phyloP scores from a whole-genome alignment of 257 asterid genomes.

The Solanum etuberosum region DNA sequence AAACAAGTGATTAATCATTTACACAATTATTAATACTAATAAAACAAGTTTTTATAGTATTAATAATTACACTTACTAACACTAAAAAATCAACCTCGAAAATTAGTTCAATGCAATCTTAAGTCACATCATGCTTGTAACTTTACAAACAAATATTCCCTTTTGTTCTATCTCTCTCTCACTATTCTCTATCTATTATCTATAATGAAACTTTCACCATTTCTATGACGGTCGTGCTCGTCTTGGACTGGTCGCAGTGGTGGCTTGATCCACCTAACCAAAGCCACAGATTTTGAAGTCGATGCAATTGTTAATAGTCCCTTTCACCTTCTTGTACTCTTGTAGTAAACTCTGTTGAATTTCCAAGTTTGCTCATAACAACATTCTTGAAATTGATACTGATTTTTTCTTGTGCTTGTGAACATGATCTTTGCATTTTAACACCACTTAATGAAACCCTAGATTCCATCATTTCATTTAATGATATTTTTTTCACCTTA shows the following conservation, averaged over 20 bases:
- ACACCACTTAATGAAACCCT: constrained; percentile 57
- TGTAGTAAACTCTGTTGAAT: constrained; percentile 24
- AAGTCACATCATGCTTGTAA: constrained; percentile 1
- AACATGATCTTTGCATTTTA: constrained; percentile 58
- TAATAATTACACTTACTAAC: not conserved
- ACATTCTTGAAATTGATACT: constrained; percentile 51
- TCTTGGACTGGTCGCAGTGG: not conserved
- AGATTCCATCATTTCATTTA: constrained; percentile 50
- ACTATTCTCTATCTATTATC: not conserved
- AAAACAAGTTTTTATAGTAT: not conserved
- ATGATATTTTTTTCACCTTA: constrained; percentile 27
- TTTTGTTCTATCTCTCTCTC: not conserved
- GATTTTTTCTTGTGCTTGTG: constrained; percentile 42
- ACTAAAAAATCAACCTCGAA: not conserved
- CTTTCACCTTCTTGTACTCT: not conserved
- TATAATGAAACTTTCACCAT: not conserved
- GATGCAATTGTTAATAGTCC: not conserved
- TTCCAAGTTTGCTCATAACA: constrained; percentile 37
- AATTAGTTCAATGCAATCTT: not conserved
- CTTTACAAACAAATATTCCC: not conserved
- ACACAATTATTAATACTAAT: not conserved
- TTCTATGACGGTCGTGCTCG: not conserved
- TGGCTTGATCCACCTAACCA: no score
- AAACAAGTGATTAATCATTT: not conserved
- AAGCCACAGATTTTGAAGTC: no score